These are phyloP conservation scores for Malania oleifera DNA, from an alignment of 164 flowering plant species.

Conservation along the genomic window DNA sequence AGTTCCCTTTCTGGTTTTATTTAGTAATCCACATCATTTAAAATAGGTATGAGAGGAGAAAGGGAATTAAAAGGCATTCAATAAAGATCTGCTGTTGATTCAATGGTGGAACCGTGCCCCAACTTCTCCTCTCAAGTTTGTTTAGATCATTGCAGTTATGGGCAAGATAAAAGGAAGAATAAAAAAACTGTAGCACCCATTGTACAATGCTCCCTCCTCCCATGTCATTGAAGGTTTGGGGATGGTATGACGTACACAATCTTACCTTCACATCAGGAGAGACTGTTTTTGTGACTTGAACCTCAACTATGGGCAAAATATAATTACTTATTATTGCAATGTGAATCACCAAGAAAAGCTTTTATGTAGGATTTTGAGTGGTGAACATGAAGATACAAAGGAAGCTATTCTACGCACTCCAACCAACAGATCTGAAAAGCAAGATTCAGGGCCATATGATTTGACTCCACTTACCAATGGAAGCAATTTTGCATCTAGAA, in stretches of 20 bases:
- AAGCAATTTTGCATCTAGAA: constrained; percentile 34
- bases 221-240: too few species aligned
- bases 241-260: too few species aligned
- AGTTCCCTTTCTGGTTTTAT: not conserved
- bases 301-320: too few species aligned
- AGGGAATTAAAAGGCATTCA: too few species aligned
- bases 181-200: too few species aligned
- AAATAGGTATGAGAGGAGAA: not conserved
- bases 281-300: too few species aligned
- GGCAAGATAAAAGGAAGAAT: not conserved
- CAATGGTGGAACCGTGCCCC: not conserved
- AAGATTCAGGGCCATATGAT: constrained; percentile 33
- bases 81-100: not conserved
- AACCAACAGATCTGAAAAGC: constrained; percentile 21
- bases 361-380: constrained; percentile 52
- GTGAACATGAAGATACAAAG: constrained; percentile 42
- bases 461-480: constrained; percentile 43
- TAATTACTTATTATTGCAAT: not conserved
- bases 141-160: not conserved
- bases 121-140: not conserved
- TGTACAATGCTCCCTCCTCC: too few species aligned
- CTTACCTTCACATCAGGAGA: too few species aligned
- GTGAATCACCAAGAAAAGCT: not conserved
- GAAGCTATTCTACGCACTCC: constrained; percentile 55
- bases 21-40: not conserved